A percentile compares a stretch with the other conserved stretches of the same genome.
Conservation (phyloP, 2,329 filamentous ascomycete species). For the Colletotrichum aenigma region DNA sequence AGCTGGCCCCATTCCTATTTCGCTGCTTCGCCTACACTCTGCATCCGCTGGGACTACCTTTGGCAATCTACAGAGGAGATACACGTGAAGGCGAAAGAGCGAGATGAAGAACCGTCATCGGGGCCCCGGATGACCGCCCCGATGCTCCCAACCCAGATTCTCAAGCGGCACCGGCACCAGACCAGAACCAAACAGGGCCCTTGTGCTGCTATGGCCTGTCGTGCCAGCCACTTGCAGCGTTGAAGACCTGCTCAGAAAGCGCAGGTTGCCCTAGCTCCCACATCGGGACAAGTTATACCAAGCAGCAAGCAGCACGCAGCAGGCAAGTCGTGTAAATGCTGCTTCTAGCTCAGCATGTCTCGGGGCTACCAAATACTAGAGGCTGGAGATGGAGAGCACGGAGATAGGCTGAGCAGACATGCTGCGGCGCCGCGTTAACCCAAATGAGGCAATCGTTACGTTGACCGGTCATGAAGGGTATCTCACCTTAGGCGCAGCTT, state of each 20-base stretch:
- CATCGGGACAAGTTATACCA: background rate
- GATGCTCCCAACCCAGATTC: background rate
- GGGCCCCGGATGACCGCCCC: background rate
- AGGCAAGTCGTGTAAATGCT: background rate
- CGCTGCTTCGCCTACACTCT: background rate
- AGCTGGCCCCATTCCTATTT: background rate
- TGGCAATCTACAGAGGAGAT: background rate
- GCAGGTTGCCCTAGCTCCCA: background rate
- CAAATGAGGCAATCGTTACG: conserved; percentile 19
- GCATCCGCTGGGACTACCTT: background rate
- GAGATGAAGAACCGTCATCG: background rate
- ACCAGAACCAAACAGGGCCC: background rate
- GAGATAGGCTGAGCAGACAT: background rate
- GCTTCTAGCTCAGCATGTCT: background rate
- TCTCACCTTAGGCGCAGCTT: background rate
- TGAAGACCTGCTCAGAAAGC: background rate
- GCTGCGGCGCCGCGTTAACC: background rate
- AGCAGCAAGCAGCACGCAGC: background rate
- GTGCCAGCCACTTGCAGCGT: background rate
- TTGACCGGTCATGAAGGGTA: background rate
- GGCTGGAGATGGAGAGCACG: background rate
- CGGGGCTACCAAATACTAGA: background rate
- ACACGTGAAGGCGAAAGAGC: background rate
- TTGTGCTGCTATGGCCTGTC: background rate
- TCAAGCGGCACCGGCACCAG: background rate